phyloP scores from a whole-genome alignment of 2,329 filamentous ascomycete genomes.

The Calonectria naviculata region DNA sequence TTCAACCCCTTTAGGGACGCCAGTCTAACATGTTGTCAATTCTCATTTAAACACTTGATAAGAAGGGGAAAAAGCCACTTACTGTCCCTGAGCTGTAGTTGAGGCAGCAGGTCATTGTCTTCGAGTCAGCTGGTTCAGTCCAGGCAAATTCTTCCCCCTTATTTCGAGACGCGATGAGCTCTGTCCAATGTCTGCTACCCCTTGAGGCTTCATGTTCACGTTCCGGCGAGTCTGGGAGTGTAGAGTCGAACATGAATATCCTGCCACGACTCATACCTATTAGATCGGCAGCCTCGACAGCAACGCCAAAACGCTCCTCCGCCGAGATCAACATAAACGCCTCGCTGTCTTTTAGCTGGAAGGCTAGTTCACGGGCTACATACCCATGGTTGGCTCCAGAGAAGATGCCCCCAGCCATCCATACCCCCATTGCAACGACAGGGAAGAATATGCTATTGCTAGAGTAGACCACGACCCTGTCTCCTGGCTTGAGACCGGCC shows the following conservation, averaged over 20 bases:
- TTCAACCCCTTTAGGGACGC: constrained; percentile 85
- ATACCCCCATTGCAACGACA: constrained; percentile 74
- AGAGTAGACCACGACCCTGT: constrained; percentile 79
- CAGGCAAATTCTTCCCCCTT: constrained; percentile 71
- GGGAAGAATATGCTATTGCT: constrained; percentile 81
- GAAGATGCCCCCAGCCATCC: constrained; percentile 84
- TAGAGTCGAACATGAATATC: constrained; percentile 75
- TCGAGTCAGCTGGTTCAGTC: constrained; percentile 65
- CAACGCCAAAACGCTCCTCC: constrained; percentile 68
- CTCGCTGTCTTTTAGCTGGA: constrained; percentile 79
- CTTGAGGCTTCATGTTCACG: constrained; percentile 21
- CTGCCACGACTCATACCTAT: constrained; percentile 64
- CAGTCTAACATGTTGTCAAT: constrained; percentile 60
- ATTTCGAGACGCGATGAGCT: constrained; percentile 63
- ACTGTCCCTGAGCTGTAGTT: constrained; percentile 82
- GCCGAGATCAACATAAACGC: constrained; percentile 76
- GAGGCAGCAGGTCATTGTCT: constrained; percentile 70
- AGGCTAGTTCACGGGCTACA: constrained; percentile 76
- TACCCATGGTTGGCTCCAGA: constrained; percentile 79
- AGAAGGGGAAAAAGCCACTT: constrained; percentile 10
- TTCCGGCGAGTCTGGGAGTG: constrained; percentile 56
- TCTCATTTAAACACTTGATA: too few species aligned
- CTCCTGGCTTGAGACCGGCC: constrained; percentile 73
- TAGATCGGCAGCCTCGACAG: constrained; percentile 72
- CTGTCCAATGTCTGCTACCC: constrained; percentile 68